Conservation (phyloP, 2,329 filamentous ascomycete genomes). For the Thielaviopsis musarum region DNA sequence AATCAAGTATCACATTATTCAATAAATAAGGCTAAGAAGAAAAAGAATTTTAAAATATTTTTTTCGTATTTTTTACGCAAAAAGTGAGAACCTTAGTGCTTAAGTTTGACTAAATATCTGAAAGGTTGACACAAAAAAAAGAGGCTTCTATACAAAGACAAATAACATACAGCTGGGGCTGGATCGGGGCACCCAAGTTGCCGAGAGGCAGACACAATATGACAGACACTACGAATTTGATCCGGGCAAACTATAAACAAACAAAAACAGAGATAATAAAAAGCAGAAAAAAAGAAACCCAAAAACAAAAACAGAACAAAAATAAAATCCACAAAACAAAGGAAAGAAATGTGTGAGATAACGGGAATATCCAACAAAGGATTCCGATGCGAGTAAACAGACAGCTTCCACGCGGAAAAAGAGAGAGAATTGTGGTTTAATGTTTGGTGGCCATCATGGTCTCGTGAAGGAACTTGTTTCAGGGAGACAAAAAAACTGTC, state of each 20-base stretch:
- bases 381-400: background rate
- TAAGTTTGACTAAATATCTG: background rate
- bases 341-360: background rate
- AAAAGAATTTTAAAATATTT: background rate
- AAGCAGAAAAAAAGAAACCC: background rate
- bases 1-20: background rate
- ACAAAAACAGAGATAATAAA: constrained; percentile 1
- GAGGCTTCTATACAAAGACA: constrained; percentile 10
- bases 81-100: background rate
- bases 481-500: background rate
- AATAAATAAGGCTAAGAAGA: background rate
- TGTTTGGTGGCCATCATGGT: background rate
- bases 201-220: constrained; percentile 11
- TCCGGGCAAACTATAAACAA: constrained; percentile 8
- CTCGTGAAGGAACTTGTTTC: background rate
- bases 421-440: background rate
- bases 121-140: background rate
- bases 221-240: constrained; percentile 10
- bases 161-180: constrained; percentile 7
- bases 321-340: background rate
- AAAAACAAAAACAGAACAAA: background rate
- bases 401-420: background rate
- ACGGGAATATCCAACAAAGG: background rate
- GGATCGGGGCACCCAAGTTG: constrained; percentile 9
- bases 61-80: background rate